Conservation (phyloP, 2,329 filamentous ascomycete species). For the Penicillium sp. region DNA sequence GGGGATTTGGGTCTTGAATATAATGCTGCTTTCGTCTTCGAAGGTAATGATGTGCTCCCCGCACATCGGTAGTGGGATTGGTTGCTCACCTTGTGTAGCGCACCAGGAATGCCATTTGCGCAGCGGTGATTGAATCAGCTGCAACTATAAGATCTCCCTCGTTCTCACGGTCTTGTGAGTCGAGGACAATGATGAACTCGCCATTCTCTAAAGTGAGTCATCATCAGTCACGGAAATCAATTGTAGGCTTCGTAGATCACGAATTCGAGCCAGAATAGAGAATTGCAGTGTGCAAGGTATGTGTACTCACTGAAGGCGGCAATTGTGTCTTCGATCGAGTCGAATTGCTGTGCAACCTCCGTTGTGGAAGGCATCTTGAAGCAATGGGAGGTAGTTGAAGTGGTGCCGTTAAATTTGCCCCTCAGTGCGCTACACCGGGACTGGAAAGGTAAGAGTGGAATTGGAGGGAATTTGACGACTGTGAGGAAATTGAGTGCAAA, state of each 20-base stretch:
- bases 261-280: neutral
- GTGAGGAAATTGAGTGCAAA: neutral
- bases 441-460: constrained; percentile 4
- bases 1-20: neutral
- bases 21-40: neutral
- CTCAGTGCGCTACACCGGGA: constrained; percentile 25
- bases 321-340: constrained; percentile 47
- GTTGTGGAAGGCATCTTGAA: constrained; percentile 38
- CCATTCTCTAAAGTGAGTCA: constrained; percentile 61
- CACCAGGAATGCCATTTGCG: constrained; percentile 96
- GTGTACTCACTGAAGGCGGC: constrained; percentile 43
- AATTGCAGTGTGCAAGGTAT: neutral
- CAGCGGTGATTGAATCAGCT: constrained; percentile 76
- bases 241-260: neutral
- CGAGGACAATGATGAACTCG: constrained; percentile 94
- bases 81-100: constrained; percentile 68
- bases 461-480: neutral
- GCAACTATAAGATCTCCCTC: constrained; percentile 98
- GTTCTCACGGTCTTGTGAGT: constrained; percentile 90
- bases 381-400: neutral
- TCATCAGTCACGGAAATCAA: constrained; percentile 18
- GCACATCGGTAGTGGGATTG: constrained; percentile 1
- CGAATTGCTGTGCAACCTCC: constrained; percentile 39
- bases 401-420: constrained; percentile 24
- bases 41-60: neutral